Evolutionary conservation across 2,329 filamentous ascomycete genomes (phyloP), one percentile per base, ranked within the genome.

Genomic region (Ceratocystis smalleyi): DNA sequence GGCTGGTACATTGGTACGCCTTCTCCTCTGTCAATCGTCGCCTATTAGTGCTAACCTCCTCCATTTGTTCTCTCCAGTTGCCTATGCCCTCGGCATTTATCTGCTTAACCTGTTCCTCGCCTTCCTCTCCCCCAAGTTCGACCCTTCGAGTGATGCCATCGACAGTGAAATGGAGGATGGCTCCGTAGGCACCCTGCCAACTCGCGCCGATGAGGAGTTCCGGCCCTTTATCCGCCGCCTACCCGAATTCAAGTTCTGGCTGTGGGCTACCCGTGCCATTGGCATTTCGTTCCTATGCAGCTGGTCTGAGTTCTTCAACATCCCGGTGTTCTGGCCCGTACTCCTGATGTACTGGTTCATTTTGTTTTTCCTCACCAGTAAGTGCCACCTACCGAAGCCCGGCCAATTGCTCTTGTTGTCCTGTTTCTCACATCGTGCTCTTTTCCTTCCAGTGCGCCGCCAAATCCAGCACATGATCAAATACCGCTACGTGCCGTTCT

Each of bases 381-480:
- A 74, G 90, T 83, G 61, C 57, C 61, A n/a, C 12, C 27, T 49
- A 22, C 62, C n/a, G 6, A 63, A 24, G n/a, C 35, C 19, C 59
- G 8, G 68, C 66, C 64, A 40, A 65, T 62, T 1, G 24, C 6
- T 43, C 27, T 45, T 62, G 5, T 24, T 24, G 5, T 27, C 30
- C 5, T 27, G 4, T n/a, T 3, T 45, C 43, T 32, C 43, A 59
- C 30, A 49, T 12, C 19, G 17, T 57, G 43, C 63, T 27, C 5
- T 27, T 22, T 45, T 10, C 7, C 43, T 54, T 24, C 35, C 70
- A 95, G 91, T 99, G 94, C 85, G 94, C 76, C 89, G 94, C 80
- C 94, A 99, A 78, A 99, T 99, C 71, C 94, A 99, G 79, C 94
- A 97, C 78, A 99, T 99, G 94, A 92, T 99, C 82, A 99, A 97